These are phyloP conservation scores for Xylaria digitata DNA, from an alignment of 2,329 filamentous ascomycete genomes.

Conservation along the genomic window DNA sequence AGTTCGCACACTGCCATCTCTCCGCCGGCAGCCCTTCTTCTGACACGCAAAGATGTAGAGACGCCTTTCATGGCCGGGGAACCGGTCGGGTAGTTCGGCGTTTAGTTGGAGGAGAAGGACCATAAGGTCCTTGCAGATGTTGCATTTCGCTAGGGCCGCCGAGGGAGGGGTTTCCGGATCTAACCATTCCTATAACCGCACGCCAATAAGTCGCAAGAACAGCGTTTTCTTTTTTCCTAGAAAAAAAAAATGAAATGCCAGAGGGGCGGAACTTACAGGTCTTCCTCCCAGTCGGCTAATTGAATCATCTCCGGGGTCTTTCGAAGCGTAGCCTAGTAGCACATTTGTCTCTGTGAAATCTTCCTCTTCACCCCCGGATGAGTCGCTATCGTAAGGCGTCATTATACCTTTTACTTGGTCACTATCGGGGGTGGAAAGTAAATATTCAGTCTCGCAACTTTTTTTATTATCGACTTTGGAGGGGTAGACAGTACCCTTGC, in stretches of 20 bases:
- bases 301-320: constrained; percentile 80
- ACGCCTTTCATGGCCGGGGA: constrained; percentile 86
- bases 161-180: constrained; percentile 77
- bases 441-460: constrained; percentile 29
- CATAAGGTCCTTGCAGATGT: constrained; percentile 86
- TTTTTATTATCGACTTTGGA: constrained; percentile 37
- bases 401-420: constrained; percentile 32
- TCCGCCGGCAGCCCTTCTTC: constrained; percentile 81
- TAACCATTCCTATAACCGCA: constrained; percentile 77
- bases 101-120: constrained; percentile 90
- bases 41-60: constrained; percentile 89
- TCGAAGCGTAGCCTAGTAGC: constrained; percentile 87
- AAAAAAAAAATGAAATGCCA: constrained; percentile 3
- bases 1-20: constrained; percentile 82
- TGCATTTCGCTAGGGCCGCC: constrained; percentile 83
- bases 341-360: constrained; percentile 86
- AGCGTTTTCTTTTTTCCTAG: background rate
- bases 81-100: constrained; percentile 86
- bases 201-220: constrained; percentile 38
- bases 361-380: constrained; percentile 75
- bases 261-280: constrained; percentile 70
- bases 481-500: constrained; percentile 27
- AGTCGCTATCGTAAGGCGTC: constrained; percentile 82
- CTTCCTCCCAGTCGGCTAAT: constrained; percentile 89
- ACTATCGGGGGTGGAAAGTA: background rate